Conservation (phyloP, 2,329 filamentous ascomycete species). For the Cladobotryum mycophilum region DNA sequence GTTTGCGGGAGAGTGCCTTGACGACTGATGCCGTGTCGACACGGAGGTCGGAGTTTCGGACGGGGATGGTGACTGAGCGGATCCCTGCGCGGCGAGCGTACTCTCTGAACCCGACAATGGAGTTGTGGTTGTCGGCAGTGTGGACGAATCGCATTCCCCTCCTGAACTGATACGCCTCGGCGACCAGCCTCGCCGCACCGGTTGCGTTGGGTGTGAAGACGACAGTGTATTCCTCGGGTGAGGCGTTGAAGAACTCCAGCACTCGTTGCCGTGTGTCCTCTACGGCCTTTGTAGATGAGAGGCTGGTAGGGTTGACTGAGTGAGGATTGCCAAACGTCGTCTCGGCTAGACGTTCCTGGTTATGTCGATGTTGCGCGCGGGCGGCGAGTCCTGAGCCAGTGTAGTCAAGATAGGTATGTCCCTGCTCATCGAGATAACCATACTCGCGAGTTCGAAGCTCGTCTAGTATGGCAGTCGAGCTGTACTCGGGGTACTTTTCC, state of each 20-base stretch:
- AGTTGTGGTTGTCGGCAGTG: slow-evolving; percentile 38
- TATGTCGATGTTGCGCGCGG: slow-evolving; percentile 25
- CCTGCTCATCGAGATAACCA: slow-evolving; percentile 29
- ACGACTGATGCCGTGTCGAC: slow-evolving; percentile 21
- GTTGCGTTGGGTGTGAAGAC: slow-evolving; percentile 37
- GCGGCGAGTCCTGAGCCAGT: slow-evolving; percentile 33
- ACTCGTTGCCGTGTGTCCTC: slow-evolving; percentile 26
- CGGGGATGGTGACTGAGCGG: slow-evolving; percentile 25
- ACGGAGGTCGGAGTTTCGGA: slow-evolving; percentile 22
- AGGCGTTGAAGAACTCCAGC: slow-evolving; percentile 29
- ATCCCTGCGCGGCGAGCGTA: slow-evolving; percentile 24
- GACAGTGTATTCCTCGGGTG: slow-evolving; percentile 31
- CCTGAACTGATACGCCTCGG: slow-evolving; percentile 32
- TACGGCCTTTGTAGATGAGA: slow-evolving; percentile 27
- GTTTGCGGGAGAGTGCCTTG: slow-evolving; percentile 6
- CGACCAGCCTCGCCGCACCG: slow-evolving; percentile 32
- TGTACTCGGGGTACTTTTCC: slow-evolving; percentile 28
- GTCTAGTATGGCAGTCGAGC: slow-evolving; percentile 24
- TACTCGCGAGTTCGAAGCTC: slow-evolving; percentile 23
- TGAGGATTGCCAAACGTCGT: slow-evolving; percentile 35
- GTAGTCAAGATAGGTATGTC: slow-evolving; percentile 37
- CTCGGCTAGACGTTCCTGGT: slow-evolving; percentile 23
- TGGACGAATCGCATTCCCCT: slow-evolving; percentile 24
- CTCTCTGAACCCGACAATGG: slow-evolving; percentile 33
- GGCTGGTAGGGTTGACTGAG: slow-evolving; percentile 32